Evolutionary conservation across 2,329 filamentous ascomycete species (phyloP), one percentile per base, ranked within the genome.

Genomic region (Cladosporium phlei): DNA sequence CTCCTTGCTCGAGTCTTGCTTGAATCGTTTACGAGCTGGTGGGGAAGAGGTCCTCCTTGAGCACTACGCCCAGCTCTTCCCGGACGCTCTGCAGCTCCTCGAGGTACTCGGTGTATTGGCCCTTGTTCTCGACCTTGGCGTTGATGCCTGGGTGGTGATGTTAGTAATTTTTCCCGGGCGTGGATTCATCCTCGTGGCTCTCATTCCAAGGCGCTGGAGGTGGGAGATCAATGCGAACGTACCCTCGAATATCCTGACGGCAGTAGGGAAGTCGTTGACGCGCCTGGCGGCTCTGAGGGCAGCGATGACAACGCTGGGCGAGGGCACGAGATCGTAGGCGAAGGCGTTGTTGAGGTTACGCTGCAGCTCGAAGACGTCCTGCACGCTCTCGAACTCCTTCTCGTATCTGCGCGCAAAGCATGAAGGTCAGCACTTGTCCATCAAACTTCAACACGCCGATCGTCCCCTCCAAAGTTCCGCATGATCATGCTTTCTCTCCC

Each of bases 271-370:
- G 78, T 98, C 93, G 73, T 98, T 96, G 68, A 98, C 93, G 70
- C 93, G 82, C 70, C 93, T 81, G 59, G 93, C 93, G 62, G 93
- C 93, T 74, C 85, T 89, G 63, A 98, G 82, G 56, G 93, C 93
- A 63, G 93, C 90, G 63, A 81, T 82, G 70, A 96, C 80, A 67
- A 98, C 93, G 60, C 87, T 82, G 56, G 91, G 83, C 34, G 91
- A 93, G 66, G 94, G 93, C 58, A 98, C 93, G 65, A 98, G 85
- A 83, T 98, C 93, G 84, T 98, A 98, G 67, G 93, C 93, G 75
- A 98, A 98, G 69, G 89, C 91, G 77, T 98, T 98, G 85, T 98
- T 98, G 67, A 95, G 79, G 78, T 95, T 95, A 72, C 89, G 87
- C 80, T 89, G 66, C 67, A 98, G 88, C 83, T 98, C 93, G 72